These are phyloP conservation scores for Lithohypha guttulata DNA, from an alignment of 2,329 filamentous ascomycete genomes.

Conservation along the genomic window DNA sequence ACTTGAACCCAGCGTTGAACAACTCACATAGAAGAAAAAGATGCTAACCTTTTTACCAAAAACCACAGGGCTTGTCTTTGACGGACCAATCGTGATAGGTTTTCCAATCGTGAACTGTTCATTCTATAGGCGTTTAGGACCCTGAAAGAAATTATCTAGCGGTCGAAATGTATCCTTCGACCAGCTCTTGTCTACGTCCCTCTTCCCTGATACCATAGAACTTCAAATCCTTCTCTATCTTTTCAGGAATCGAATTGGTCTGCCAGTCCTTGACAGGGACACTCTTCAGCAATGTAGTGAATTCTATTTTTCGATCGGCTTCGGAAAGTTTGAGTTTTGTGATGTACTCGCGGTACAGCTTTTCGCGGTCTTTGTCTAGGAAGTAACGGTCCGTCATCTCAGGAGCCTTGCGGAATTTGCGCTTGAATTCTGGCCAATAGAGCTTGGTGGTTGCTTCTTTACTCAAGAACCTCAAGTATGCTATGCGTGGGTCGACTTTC, in stretches of 20 bases:
- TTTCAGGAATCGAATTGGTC: constrained; percentile 8
- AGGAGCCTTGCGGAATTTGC: constrained; percentile 74
- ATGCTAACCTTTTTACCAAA: no score
- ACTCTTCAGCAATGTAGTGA: constrained; percentile 33
- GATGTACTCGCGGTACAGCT: constrained; percentile 38
- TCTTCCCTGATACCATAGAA: constrained; percentile 17
- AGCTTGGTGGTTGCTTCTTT: constrained; percentile 77
- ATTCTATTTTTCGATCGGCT: constrained; percentile 35
- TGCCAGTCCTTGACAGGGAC: constrained; percentile 7
- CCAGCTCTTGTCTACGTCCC: constrained; percentile 17
- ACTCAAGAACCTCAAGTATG: constrained; percentile 72
- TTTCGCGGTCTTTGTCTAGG: constrained; percentile 39
- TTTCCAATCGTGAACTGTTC: no score
- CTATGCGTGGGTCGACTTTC: constrained; percentile 74
- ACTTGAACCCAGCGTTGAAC: no score
- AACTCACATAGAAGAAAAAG: no score
- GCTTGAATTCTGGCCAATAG: constrained; percentile 94
- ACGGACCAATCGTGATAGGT: no score
- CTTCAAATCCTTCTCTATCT: constrained; percentile 13
- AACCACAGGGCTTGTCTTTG: no score
- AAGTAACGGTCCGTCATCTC: constrained; percentile 50
- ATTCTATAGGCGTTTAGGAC: no score
- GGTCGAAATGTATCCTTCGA: constrained; percentile 12
- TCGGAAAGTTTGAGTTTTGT: constrained; percentile 37
- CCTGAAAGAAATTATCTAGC: no score